Conservation (phyloP, 768 basidiomycete genomes). For the Boletus coccyginus region DNA sequence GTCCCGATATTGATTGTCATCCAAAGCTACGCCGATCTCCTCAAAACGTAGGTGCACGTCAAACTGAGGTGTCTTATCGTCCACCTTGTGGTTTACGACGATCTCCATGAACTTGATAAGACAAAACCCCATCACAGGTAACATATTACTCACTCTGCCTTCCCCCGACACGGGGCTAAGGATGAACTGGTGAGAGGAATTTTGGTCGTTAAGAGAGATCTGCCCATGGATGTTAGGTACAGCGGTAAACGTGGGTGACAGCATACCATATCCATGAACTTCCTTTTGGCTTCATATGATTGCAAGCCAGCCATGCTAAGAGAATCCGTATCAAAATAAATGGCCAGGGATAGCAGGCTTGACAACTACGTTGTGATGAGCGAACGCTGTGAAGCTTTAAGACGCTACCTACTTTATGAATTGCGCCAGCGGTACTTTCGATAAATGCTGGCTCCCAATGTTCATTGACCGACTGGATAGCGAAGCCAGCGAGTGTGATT, state of each 20-base stretch:
- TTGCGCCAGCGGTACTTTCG: constrained; percentile 78
- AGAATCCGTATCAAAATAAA: constrained; percentile 96
- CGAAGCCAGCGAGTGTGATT: constrained; percentile 82
- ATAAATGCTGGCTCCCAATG: constrained; percentile 91
- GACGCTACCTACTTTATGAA: constrained; percentile 70
- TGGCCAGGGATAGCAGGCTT: constrained; percentile 78
- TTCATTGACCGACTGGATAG: constrained; percentile 84
- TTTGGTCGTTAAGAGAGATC: constrained; percentile 50
- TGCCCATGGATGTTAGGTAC: constrained; percentile 20
- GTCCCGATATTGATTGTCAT: constrained; percentile 93
- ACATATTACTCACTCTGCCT: constrained; percentile 61
- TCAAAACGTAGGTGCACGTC: constrained; percentile 88
- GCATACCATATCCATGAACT: constrained; percentile 70
- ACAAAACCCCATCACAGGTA: neutral
- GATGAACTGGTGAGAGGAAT: constrained; percentile 78
- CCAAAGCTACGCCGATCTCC: constrained; percentile 88
- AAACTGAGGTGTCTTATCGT: constrained; percentile 74
- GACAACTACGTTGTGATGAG: constrained; percentile 56
- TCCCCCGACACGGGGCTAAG: constrained; percentile 95
- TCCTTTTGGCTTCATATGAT: constrained; percentile 61
- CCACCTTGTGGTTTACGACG: constrained; percentile 76
- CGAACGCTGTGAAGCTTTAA: neutral
- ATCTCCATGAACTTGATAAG: constrained; percentile 44
- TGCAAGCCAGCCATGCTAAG: constrained; percentile 69
- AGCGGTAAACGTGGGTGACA: neutral